A percentile compares a stretch with the other conserved stretches of the same genome.
phyloP scores from a whole-genome alignment of 768 basidiomycete genomes.

The Candolleomyces eurysporus region DNA sequence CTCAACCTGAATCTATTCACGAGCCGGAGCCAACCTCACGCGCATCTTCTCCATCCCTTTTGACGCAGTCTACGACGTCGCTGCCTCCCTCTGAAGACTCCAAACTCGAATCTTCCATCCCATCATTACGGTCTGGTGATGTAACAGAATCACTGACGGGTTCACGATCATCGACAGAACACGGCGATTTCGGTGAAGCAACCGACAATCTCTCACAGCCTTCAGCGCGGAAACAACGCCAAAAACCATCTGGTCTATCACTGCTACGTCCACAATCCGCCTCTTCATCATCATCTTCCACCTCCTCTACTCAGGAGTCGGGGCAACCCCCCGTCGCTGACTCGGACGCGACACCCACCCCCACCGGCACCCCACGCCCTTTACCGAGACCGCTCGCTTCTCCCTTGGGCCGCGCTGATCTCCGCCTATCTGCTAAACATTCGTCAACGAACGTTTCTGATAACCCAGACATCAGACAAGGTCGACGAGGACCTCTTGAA shows the following conservation, averaged over 20 bases:
- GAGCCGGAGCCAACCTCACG: neutral
- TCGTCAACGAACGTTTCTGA: neutral
- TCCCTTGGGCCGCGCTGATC: neutral
- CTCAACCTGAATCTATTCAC: slow-evolving; percentile 3
- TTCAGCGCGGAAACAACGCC: neutral
- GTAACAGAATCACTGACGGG: neutral
- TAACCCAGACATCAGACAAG: neutral
- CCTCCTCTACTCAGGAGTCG: neutral
- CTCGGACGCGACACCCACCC: neutral
- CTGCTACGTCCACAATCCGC: slow-evolving; percentile 24
- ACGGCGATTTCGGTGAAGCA: neutral
- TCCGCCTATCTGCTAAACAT: neutral
- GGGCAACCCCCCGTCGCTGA: neutral
- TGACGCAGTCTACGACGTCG: slow-evolving; percentile 14
- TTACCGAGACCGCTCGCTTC: neutral
- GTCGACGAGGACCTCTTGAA: neutral
- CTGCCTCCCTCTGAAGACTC: slow-evolving; percentile 10
- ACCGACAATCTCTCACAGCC: slow-evolving; percentile 1
- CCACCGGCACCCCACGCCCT: slow-evolving; percentile 17
- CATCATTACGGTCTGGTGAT: neutral
- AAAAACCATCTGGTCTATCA: slow-evolving; percentile 32
- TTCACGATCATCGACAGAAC: neutral
- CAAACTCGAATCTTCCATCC: neutral
- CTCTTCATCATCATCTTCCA: slow-evolving; percentile 3
- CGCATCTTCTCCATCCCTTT: slow-evolving; percentile 1